These are phyloP conservation scores for Saprolegnia diclina DNA, from an alignment of 352 stramenopile species.

Conservation along the genomic window DNA sequence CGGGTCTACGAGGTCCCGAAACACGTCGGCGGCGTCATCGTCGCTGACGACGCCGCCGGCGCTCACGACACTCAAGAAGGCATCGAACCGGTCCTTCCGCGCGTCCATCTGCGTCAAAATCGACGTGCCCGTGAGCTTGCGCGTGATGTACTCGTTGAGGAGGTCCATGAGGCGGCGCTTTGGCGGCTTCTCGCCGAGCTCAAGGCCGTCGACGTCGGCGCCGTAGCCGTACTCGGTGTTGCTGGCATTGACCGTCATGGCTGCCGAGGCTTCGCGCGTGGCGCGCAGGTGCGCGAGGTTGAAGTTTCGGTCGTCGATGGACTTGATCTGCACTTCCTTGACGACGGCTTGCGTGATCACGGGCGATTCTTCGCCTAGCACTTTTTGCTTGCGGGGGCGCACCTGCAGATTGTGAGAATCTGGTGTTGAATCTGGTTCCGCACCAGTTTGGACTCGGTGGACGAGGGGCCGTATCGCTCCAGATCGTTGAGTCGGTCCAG, in stretches of 20 bases:
- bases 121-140: conserved; percentile 34
- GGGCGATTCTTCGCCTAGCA: conserved; percentile 49
- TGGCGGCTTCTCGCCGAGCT: conserved; percentile 30
- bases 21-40: conserved; percentile 34
- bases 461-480: conserved; percentile 15
- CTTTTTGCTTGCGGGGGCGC: conserved; percentile 3
- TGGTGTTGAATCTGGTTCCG: background rate
- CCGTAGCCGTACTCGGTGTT: conserved; percentile 12
- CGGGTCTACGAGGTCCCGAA: conserved; percentile 44
- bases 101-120: conserved; percentile 25
- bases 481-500: conserved; percentile 49
- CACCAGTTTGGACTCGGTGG: conserved; percentile 22
- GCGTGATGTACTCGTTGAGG: conserved; percentile 44
- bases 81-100: conserved; percentile 61
- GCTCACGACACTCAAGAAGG: conserved; percentile 48
- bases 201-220: conserved; percentile 26
- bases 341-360: conserved; percentile 69
- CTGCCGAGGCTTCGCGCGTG: conserved; percentile 60
- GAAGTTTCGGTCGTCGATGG: conserved; percentile 61
- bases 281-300: conserved; percentile 77
- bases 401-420: background rate
- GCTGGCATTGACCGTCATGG: conserved; percentile 21
- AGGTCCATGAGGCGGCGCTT: conserved; percentile 54
- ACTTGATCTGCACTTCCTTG: conserved; percentile 87
- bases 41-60: conserved; percentile 41